Conservation (phyloP, 306 rosid species). For the cucumber (Cucumis sativus) region DNA sequence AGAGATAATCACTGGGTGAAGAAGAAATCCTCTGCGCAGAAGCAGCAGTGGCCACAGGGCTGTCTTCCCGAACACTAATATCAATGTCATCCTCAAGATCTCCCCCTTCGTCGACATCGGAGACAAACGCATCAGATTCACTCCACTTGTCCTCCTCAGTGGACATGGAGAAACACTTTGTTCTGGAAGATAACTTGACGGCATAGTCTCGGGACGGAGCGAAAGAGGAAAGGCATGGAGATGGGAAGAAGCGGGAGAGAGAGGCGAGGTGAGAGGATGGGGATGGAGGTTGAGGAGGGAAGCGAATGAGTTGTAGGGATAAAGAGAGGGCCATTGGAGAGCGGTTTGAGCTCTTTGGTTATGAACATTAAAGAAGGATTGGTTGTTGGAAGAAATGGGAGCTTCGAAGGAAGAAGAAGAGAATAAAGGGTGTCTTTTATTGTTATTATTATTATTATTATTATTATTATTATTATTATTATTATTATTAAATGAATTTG, state of each 20-base stretch:
- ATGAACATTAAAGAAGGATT: slow-evolving; percentile 27
- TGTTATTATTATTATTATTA: neutral
- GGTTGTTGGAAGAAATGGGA: neutral
- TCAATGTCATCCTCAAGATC: slow-evolving; percentile 11
- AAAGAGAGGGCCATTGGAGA: slow-evolving; percentile 44
- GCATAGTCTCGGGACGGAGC: slow-evolving; percentile 15
- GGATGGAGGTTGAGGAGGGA: slow-evolving; percentile 33
- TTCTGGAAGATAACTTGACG: slow-evolving; percentile 3
- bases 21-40: slow-evolving; percentile 26
- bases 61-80: slow-evolving; percentile 6
- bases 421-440: neutral
- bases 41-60: slow-evolving; percentile 3
- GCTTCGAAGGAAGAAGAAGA: neutral
- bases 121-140: slow-evolving; percentile 28
- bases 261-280: slow-evolving; percentile 20
- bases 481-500: neutral
- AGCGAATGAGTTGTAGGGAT: slow-evolving; percentile 29
- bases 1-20: slow-evolving; percentile 43
- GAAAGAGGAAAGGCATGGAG: slow-evolving; percentile 15
- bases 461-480: neutral
- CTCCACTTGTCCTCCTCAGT: slow-evolving; percentile 47
- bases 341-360: slow-evolving; percentile 7
- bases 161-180: slow-evolving; percentile 42
- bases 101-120: slow-evolving; percentile 15
- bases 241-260: slow-evolving; percentile 15